phyloP scores from a whole-genome alignment of 78 protist genomes.

The Guillardia theta region DNA sequence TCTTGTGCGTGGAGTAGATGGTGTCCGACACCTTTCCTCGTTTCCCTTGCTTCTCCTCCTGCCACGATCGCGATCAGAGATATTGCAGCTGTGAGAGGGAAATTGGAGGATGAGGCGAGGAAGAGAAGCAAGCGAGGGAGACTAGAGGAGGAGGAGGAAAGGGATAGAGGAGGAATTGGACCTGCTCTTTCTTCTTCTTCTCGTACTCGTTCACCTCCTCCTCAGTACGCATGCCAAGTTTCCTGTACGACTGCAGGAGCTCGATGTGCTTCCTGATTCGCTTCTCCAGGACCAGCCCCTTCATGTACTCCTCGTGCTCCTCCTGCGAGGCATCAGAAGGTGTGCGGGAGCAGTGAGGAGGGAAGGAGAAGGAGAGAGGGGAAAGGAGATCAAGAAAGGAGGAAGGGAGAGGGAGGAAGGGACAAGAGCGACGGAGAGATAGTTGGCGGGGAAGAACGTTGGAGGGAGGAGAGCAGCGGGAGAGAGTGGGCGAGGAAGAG shows the following conservation, averaged over 20 bases:
- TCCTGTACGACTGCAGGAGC: background rate
- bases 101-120: no score
- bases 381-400: background rate
- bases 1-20: background rate
- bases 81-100: background rate
- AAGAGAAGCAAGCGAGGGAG: no score
- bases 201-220: background rate
- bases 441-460: background rate
- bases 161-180: no score
- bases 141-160: no score
- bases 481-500: background rate
- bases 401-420: background rate
- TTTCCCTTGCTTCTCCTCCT: background rate
- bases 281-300: background rate
- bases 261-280: background rate
- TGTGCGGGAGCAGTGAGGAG: background rate
- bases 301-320: slow-evolving; percentile 39
- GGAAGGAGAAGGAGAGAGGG: background rate
- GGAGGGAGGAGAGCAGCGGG: background rate
- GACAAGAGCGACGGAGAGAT: background rate
- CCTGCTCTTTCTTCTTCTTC: background rate
- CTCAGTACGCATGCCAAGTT: background rate
- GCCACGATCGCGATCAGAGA: background rate
- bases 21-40: background rate
- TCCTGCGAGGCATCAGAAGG: background rate